A percentile compares a stretch with the other conserved stretches of the same genome.
Conservation (phyloP, 78 protist species). For the Anaeramoeba flamelloides region DNA sequence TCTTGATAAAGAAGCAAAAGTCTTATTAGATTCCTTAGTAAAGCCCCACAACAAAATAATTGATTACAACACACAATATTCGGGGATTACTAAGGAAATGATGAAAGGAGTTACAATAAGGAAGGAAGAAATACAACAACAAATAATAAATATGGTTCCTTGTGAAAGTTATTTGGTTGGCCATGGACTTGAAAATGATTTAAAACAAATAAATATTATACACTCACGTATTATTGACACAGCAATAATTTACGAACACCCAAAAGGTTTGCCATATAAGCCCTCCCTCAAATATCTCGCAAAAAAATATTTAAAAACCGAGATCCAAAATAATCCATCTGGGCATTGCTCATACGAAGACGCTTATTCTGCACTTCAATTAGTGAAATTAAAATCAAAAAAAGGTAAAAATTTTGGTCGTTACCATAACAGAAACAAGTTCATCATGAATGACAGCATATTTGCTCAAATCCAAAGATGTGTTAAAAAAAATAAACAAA, state of each 20-base stretch:
- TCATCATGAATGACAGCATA: no score
- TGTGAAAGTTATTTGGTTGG: not conserved
- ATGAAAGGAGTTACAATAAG: not conserved
- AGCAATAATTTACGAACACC: not conserved
- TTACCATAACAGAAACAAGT: no score
- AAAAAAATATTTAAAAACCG: not conserved
- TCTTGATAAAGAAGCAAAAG: not conserved
- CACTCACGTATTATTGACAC: not conserved
- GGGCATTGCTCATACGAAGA: not conserved
- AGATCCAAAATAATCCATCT: not conserved
- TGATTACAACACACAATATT: not conserved
- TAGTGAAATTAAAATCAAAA: not conserved
- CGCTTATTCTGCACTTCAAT: not conserved
- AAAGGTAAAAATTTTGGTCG: not conserved
- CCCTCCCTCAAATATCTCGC: not conserved
- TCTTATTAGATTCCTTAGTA: not conserved
- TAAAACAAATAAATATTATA: not conserved
- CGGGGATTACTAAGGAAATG: not conserved
- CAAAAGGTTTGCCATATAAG: not conserved
- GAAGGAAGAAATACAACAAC: not conserved
- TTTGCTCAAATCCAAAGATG: no score
- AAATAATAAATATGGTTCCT: not conserved
- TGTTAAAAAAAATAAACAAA: no score
- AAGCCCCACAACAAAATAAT: not conserved
- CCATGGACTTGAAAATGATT: not conserved